phyloP scores from a whole-genome alignment of 768 basidiomycete species.

The Phanerodontia chrysosporium region DNA sequence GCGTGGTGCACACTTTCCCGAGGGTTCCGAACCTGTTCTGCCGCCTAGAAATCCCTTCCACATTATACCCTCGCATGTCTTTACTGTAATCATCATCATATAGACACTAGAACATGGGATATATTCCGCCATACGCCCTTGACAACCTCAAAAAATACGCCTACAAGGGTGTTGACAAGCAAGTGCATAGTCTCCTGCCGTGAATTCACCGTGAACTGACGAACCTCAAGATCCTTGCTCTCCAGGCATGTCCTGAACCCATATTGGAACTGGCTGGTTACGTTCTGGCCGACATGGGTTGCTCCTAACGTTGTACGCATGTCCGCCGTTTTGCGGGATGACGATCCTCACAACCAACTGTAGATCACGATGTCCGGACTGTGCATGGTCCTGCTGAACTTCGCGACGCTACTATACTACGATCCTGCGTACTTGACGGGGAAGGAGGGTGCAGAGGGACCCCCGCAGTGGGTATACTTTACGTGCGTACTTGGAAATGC shows the following conservation, averaged over 20 bases:
- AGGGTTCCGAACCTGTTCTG: neutral
- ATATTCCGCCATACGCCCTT: conserved; percentile 63
- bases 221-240: conserved; percentile 55
- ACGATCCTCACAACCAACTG: neutral
- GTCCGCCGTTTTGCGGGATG: neutral
- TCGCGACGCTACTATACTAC: conserved; percentile 76
- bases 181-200: conserved; percentile 18
- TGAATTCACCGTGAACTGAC: neutral
- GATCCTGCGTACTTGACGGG: conserved; percentile 75
- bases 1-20: too few relatives aligned
- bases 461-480: conserved; percentile 87
- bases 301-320: conserved; percentile 84
- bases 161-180: conserved; percentile 84
- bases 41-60: neutral
- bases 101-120: conserved; percentile 42
- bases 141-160: conserved; percentile 73
- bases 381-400: conserved; percentile 76
- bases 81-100: neutral
- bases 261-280: conserved; percentile 92
- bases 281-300: conserved; percentile 76
- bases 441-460: conserved; percentile 54
- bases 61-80: neutral
- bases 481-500: conserved; percentile 49
- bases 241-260: conserved; percentile 76
- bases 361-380: conserved; percentile 91